Percentiles rank a stretch among this genome's conserved stretches.
Conservation (phyloP, 371 early-diverging fungal species). For the Blakeslea trispora region DNA sequence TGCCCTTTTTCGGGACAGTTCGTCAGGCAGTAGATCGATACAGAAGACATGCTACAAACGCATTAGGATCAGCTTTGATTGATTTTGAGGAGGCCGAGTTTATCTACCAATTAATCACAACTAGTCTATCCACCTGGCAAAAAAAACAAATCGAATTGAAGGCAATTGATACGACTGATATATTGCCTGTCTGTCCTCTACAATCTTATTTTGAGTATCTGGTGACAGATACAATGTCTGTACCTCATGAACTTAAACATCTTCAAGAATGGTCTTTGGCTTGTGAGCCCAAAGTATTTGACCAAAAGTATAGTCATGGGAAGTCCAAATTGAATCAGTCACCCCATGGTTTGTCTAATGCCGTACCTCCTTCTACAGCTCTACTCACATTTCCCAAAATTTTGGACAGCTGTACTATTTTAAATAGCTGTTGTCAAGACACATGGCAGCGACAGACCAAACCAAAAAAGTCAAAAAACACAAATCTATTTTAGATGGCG, state of each 20-base stretch:
- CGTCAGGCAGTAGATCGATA: conserved; percentile 42
- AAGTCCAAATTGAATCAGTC: background rate
- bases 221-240: conserved; percentile 38
- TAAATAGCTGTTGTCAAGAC: conserved; percentile 20
- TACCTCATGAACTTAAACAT: conserved; percentile 47
- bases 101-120: conserved; percentile 42
- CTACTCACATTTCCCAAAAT: conserved; percentile 51
- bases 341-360: conserved; percentile 6
- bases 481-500: background rate
- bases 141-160: background rate
- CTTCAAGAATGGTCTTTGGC: conserved; percentile 57
- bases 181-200: conserved; percentile 31
- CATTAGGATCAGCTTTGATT: conserved; percentile 22
- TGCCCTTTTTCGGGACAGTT: conserved; percentile 50
- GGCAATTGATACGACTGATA: background rate
- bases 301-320: conserved; percentile 42
- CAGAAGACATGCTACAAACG: conserved; percentile 25
- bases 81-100: conserved; percentile 47
- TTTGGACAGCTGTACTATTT: conserved; percentile 40
- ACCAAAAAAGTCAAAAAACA: background rate
- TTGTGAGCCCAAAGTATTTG: conserved; percentile 62
- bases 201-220: conserved; percentile 49
- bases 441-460: background rate
- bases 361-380: conserved; percentile 32
- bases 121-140: conserved; percentile 30